A percentile compares a stretch with the other conserved stretches of the same genome.
Evolutionary conservation across 768 basidiomycete species (phyloP).

Genomic region (Suillus ampliporus): DNA sequence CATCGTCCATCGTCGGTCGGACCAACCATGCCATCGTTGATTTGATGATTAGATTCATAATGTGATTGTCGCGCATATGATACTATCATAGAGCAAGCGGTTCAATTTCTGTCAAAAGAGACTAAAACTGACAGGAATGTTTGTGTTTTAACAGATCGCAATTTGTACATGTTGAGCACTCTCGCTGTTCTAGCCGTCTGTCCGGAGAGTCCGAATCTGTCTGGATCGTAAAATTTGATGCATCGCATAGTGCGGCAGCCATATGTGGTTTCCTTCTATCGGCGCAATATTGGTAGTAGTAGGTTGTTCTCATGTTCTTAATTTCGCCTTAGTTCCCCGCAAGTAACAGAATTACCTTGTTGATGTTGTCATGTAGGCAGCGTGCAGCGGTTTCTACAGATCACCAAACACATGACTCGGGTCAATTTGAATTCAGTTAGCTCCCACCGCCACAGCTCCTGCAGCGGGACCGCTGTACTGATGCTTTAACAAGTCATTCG

Average conservation of each 20-base stretch:
- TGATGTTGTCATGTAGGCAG: background rate
- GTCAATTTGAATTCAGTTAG: background rate
- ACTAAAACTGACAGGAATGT: background rate
- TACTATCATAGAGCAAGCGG: background rate
- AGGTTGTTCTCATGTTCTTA: background rate
- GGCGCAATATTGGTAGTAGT: background rate
- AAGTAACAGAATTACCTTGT: background rate
- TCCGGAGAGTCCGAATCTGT: background rate
- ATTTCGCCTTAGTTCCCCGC: background rate
- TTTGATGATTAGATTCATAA: background rate
- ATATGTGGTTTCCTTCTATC: background rate
- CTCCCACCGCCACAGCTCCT: no score
- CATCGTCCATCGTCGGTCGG: background rate
- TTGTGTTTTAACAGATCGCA: background rate
- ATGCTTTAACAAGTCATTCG: background rate
- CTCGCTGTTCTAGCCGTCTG: background rate
- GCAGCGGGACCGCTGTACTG: no score
- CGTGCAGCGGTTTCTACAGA: background rate
- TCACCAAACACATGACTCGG: background rate
- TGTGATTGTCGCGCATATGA: background rate
- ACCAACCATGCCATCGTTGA: background rate
- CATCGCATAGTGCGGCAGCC: background rate
- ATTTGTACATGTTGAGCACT: background rate
- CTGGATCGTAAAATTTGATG: background rate
- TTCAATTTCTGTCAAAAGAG: background rate